Evolutionary conservation across 805 yeast genomes (phyloP), one percentile per base, ranked within the genome.

Genomic region (Yamadazyma sp.): DNA sequence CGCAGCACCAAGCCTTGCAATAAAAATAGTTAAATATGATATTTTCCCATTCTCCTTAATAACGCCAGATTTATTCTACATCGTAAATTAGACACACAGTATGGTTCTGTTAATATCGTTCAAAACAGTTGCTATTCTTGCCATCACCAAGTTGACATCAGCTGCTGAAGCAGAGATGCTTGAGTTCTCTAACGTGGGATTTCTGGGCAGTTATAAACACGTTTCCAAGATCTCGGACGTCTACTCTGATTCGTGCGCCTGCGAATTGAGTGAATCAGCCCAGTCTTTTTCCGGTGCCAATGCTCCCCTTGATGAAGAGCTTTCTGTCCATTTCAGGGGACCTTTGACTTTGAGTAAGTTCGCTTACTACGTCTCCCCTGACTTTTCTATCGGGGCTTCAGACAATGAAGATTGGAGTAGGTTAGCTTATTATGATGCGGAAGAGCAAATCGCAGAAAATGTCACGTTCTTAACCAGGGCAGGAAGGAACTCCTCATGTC

Each of bases 291-390:
- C 71, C 7, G 91, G 91, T 16, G 40, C 75, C 15, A 76, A 80
- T 51, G 62, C 88, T 18, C 93, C 93, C 5, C 54, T 83, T 26
- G 64, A 82, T 54, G 80, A 74, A 48, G 89, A 79, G 54, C 66
- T 84, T 17, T 79, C 88, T 3, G 87, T 84, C 11, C 93, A 84
- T 55, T 77, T 84, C 57, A 74, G 93, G 63, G 93, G 93, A 30
- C 93, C 93, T 7, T 55, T 84, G 42, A 62, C 71, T 11, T 65
- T 84, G 52, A 59, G 63, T 42, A 71, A 75, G 49, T 84, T 83
- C 54, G 90, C 78, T 4, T 79, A 64, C 48, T 84, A 80, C 53
- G 67, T 69, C n/a, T 48, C 80, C 11, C 64, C 65, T 3, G 53
- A 61, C 19, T 79, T 65, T 46, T n/a, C 32, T 6, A 50, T 46